A percentile compares a stretch with the other conserved stretches of the same genome.
Evolutionary conservation across 805 yeast genomes (phyloP).

Genomic region (Suhomyces kilbournensis): DNA sequence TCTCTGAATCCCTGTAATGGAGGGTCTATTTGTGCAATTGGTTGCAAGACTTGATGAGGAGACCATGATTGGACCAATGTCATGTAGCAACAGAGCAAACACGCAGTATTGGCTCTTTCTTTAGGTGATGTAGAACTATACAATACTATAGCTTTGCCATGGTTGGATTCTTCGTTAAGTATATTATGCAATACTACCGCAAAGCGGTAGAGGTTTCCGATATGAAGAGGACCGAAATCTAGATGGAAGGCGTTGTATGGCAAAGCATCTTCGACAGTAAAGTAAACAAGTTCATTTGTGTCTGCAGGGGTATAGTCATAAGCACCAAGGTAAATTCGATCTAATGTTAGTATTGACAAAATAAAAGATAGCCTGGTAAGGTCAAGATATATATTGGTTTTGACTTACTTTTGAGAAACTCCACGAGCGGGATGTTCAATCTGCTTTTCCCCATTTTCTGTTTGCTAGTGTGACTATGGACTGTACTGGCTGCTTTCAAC

Average conservation of each 20-base stretch:
- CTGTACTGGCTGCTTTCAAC: not conserved
- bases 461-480: not conserved
- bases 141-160: slow-evolving; percentile 85
- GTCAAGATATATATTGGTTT: not conserved
- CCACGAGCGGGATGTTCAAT: slow-evolving; percentile 35
- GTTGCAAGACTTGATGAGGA: slow-evolving; percentile 95
- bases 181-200: slow-evolving; percentile 93
- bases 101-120: slow-evolving; percentile 90
- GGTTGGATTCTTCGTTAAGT: slow-evolving; percentile 78
- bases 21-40: slow-evolving; percentile 85
- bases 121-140: slow-evolving; percentile 81
- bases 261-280: slow-evolving; percentile 88
- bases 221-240: slow-evolving; percentile 94
- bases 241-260: slow-evolving; percentile 94
- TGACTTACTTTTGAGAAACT: slow-evolving; percentile 43
- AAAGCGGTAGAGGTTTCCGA: slow-evolving; percentile 89
- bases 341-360: slow-evolving; percentile 22
- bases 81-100: slow-evolving; percentile 92
- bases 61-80: slow-evolving; percentile 95
- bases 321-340: slow-evolving; percentile 85
- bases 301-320: slow-evolving; percentile 77
- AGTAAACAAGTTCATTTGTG: slow-evolving; percentile 71
- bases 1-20: slow-evolving; percentile 95
- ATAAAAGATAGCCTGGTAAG: not conserved
- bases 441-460: slow-evolving; percentile 15